A percentile compares a stretch with the other conserved stretches of the same genome.
These are phyloP conservation scores for Cercospora sp. DNA, from an alignment of 2,329 filamentous ascomycete genomes.

Conservation along the genomic window DNA sequence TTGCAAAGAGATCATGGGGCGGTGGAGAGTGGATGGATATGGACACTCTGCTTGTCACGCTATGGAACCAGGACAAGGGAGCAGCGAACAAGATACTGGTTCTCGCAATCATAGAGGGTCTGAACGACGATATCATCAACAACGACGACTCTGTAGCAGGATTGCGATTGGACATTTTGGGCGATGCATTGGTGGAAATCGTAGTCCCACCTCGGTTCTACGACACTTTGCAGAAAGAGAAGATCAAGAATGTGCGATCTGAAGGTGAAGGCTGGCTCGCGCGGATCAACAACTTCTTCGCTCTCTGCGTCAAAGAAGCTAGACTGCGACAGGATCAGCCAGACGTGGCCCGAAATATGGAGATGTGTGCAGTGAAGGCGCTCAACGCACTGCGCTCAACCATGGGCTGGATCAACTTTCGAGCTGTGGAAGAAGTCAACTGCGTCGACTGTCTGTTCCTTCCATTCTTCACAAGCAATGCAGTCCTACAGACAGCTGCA, in stretches of 20 bases:
- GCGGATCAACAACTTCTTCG: conserved; percentile 72
- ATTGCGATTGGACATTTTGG: conserved; percentile 78
- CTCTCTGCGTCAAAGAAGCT: conserved; percentile 62
- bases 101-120: conserved; percentile 80
- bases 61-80: conserved; percentile 63
- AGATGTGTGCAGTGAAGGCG: conserved; percentile 67
- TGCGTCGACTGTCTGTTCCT: conserved; percentile 71
- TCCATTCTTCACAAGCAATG: conserved; percentile 67
- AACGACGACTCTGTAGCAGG: conserved; percentile 82
- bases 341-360: conserved; percentile 57
- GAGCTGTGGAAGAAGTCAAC: conserved; percentile 70
- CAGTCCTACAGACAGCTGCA: conserved; percentile 71
- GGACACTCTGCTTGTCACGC: conserved; percentile 76
- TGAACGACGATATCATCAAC: conserved; percentile 93
- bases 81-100: conserved; percentile 79
- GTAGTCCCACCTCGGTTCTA: conserved; percentile 80
- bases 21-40: conserved; percentile 91
- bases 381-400: conserved; percentile 75
- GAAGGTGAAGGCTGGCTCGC: conserved; percentile 85
- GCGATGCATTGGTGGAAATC: conserved; percentile 88
- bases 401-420: conserved; percentile 84
- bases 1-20: conserved; percentile 85
- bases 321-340: conserved; percentile 43
- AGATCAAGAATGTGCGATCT: conserved; percentile 67
- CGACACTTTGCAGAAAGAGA: conserved; percentile 66